phyloP scores from a whole-genome alignment of 2,329 filamentous ascomycete genomes.

The Amylocarpus encephaloides region DNA sequence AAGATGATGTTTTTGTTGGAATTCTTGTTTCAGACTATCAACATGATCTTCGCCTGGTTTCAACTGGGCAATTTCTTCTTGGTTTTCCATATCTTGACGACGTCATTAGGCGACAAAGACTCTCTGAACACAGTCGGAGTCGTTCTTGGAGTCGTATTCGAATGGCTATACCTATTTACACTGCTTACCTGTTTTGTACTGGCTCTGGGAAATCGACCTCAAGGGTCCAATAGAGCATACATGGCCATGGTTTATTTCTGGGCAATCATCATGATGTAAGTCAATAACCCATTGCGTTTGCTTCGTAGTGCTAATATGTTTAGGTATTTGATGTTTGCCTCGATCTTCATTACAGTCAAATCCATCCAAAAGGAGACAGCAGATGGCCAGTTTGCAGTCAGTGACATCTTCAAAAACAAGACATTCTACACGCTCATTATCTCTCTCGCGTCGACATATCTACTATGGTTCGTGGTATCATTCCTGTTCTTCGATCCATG shows the following conservation, averaged over 20 bases:
- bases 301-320: background rate
- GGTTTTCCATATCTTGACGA: conserved; percentile 94
- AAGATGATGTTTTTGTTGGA: conserved; percentile 89
- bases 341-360: conserved; percentile 85
- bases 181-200: conserved; percentile 93
- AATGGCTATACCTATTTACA: conserved; percentile 91
- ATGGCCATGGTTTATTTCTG: conserved; percentile 98
- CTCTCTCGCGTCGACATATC: conserved; percentile 84
- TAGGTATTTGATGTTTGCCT: conserved; percentile 88
- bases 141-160: conserved; percentile 82
- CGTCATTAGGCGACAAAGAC: conserved; percentile 63
- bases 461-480: conserved; percentile 86
- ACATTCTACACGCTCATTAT: conserved; percentile 93
- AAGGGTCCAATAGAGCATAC: conserved; percentile 90
- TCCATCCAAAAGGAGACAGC: conserved; percentile 69
- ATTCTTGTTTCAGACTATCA: conserved; percentile 88
- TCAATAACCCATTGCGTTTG: conserved; percentile 22
- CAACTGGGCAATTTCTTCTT: conserved; percentile 98
- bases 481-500: conserved; percentile 96
- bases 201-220: conserved; percentile 87
- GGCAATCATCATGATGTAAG: conserved; percentile 87
- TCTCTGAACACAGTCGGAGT: conserved; percentile 72
- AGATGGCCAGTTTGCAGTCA: conserved; percentile 58
- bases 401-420: conserved; percentile 73
- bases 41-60: conserved; percentile 99